Evolutionary conservation across 1,284 basidiomycete species (phyloP), one percentile per base, ranked within the genome.

Genomic region (Puccinia novopanici): DNA sequence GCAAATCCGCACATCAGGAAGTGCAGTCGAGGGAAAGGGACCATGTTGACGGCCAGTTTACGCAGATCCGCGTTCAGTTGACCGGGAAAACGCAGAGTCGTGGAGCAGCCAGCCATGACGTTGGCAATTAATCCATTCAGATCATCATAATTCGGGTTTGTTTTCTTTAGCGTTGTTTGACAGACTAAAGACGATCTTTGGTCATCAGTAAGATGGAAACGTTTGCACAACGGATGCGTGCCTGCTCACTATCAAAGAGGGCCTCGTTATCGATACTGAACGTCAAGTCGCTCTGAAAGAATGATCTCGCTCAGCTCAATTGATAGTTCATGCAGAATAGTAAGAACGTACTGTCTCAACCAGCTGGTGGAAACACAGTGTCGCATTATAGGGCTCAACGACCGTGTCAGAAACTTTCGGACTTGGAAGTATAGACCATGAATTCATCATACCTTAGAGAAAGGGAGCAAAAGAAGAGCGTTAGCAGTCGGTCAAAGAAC

Each of bases 21-120:
- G 84, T 86, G 85, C 40, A 86, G 84, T 83, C 85, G 85, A 19
- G 85, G 85, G 84, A 86, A 86, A 24, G 85, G 85, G 24, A 86
- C 84, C 76, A 81, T 81, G 45, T 81, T 81, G 52, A 81, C 81
- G 40, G 72, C 80, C 72, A 81, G 63, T 68, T 81, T 81, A 17
- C 80, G 72, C 17, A 81, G 54, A 81, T 81, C 80, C 75, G 84
- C 68, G 86, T 97, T 97, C 81, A 96, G 88, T 86, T 95, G 93
- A 76, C 80, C 75, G n/a, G 79, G 81, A 68, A 82, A 80, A n/a
- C 65, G 68, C 42, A 81, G 55, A 17, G 75, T 78, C 34, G 81
- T 81, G 40, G 81, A 73, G 65, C 75, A 72, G 70, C 81, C 81
- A 50, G 74, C 65, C 81, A 81, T 81, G n/a, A 74, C 81, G 61